Percentiles rank a stretch among this genome's conserved stretches.
Evolutionary conservation across 2,329 filamentous ascomycete genomes (phyloP).

Genomic region (Arachnopeziza araneosa): DNA sequence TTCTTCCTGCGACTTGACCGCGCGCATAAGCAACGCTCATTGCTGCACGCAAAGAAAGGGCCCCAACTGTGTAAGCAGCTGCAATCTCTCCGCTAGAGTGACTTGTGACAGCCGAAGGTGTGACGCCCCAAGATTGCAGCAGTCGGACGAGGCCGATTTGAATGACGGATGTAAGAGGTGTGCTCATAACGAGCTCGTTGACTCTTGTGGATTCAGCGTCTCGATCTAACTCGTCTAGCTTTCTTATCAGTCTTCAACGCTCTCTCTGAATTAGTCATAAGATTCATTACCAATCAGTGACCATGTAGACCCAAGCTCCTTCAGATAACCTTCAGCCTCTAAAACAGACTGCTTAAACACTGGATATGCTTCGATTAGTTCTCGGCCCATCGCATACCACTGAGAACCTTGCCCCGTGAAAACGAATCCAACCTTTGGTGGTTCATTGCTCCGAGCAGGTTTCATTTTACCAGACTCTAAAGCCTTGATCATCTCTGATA

Average conservation of each 20-base stretch:
- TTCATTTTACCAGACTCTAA: background rate
- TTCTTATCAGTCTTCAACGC: background rate
- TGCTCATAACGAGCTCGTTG: constrained; percentile 17
- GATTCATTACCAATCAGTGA: constrained; percentile 15
- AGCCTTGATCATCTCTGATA: background rate
- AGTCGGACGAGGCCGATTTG: constrained; percentile 28
- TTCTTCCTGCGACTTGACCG: constrained; percentile 10
- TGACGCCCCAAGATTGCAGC: constrained; percentile 16
- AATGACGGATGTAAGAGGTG: constrained; percentile 22
- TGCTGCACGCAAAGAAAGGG: constrained; percentile 16
- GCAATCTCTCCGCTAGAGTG: constrained; percentile 32
- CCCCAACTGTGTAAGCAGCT: constrained; percentile 33
- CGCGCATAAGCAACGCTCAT: constrained; percentile 22
- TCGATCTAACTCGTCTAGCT: constrained; percentile 3
- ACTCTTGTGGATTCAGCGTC: constrained; percentile 3
- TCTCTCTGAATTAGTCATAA: background rate
- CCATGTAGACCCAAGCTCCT: constrained; percentile 30
- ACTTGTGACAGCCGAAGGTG: constrained; percentile 21
- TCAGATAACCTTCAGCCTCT: constrained; percentile 31
- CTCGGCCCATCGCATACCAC: constrained; percentile 27
- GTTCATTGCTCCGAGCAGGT: background rate
- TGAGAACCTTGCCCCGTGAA: constrained; percentile 29
- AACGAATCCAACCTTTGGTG: constrained; percentile 22
- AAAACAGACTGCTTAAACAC: constrained; percentile 33
- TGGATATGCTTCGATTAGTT: constrained; percentile 29